Evolutionary conservation across 1,284 basidiomycete genomes (phyloP).

Genomic region (Sporisorium graminicola): DNA sequence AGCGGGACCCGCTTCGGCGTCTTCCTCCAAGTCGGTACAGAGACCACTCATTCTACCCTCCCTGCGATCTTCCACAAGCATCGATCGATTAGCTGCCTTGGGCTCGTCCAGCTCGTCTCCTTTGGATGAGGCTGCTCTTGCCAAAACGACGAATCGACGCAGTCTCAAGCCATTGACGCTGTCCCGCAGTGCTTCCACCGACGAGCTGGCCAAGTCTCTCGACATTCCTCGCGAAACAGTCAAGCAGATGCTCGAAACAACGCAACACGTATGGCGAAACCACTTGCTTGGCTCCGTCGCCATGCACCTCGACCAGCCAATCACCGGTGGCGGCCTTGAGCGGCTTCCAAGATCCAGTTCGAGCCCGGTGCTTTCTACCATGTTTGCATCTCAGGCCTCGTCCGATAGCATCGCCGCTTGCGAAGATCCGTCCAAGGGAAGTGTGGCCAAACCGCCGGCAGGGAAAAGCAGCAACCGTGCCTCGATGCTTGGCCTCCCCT

Average conservation of each 20-base stretch:
- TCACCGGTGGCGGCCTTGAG: neutral
- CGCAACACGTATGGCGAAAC: constrained; percentile 44
- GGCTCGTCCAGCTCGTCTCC: constrained; percentile 4
- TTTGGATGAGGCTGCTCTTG: neutral
- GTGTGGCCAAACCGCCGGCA: constrained; percentile 10
- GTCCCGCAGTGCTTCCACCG: constrained; percentile 23
- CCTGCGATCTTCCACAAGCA: constrained; percentile 23
- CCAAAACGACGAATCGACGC: neutral
- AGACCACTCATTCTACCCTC: constrained; percentile 37
- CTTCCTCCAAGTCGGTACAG: constrained; percentile 14
- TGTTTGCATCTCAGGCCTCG: constrained; percentile 20
- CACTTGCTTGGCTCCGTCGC: constrained; percentile 26
- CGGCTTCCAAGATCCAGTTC: constrained; percentile 22
- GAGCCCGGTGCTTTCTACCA: constrained; percentile 33
- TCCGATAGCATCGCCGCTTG: neutral
- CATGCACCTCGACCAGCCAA: neutral
- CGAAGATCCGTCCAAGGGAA: constrained; percentile 17
- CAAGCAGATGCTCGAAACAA: constrained; percentile 50
- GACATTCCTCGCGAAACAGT: constrained; percentile 44
- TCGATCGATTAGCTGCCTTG: constrained; percentile 22
- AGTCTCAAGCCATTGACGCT: constrained; percentile 19
- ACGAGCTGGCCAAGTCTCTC: constrained; percentile 41
- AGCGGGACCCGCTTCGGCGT: neutral
- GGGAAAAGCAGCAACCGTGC: constrained; percentile 12
- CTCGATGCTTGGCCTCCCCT: constrained; percentile 28